Conservation (phyloP, 2,329 filamentous ascomycete genomes). For the Alternaria sp. region DNA sequence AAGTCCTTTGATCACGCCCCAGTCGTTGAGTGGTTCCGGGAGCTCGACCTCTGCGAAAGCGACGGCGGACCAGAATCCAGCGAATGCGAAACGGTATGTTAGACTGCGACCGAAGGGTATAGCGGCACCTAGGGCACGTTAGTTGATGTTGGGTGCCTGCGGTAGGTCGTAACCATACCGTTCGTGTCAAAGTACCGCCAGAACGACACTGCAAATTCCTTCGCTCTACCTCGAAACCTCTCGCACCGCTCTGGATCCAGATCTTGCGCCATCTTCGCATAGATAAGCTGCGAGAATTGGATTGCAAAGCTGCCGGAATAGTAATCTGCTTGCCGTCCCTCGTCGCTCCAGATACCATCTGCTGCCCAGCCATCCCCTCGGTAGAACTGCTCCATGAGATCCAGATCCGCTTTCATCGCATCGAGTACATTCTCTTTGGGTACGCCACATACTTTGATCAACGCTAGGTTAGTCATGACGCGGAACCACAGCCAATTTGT, state of each 20-base stretch:
- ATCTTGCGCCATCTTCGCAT: conserved; percentile 53
- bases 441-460: conserved; percentile 52
- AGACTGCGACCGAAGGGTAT: conserved; percentile 61
- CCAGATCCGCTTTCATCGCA: conserved; percentile 53
- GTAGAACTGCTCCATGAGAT: conserved; percentile 56
- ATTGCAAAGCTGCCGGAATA: conserved; percentile 63
- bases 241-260: conserved; percentile 50
- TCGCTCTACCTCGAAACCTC: conserved; percentile 50
- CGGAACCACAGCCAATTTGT: conserved; percentile 64
- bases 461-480: conserved; percentile 57
- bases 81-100: conserved; percentile 60
- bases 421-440: conserved; percentile 42
- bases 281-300: conserved; percentile 59
- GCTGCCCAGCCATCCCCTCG: conserved; percentile 56
- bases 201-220: conserved; percentile 51
- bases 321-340: conserved; percentile 56
- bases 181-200: conserved; percentile 58
- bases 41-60: conserved; percentile 54
- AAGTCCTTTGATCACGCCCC: conserved; percentile 57
- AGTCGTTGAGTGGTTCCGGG: conserved; percentile 46
- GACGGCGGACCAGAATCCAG: conserved; percentile 57
- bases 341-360: conserved; percentile 54
- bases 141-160: neutral
- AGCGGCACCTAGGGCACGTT: conserved; percentile 49
- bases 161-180: conserved; percentile 36